Evolutionary conservation across 768 basidiomycete species (phyloP), one percentile per base, ranked within the genome.

Genomic region (Mycena floridula): DNA sequence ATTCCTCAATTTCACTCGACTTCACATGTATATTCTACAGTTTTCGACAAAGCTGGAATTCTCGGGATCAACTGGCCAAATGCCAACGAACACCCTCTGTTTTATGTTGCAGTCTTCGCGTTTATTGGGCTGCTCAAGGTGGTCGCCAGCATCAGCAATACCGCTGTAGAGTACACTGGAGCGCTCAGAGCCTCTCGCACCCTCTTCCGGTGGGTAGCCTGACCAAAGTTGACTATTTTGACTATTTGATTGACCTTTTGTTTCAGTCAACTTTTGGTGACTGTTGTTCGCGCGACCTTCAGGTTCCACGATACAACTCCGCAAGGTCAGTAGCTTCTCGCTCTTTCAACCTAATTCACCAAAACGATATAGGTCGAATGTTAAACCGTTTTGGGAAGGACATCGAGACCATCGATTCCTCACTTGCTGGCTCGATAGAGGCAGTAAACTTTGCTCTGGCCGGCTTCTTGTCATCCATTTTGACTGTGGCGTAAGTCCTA

Each of bases 331-430:
- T 46, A 42, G 13, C n/a, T 4, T n/a, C 22, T 8, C 7, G 4
- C 3, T 9, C 12, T 21, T 36, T 23, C 13, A 22, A 25, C 5
- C 32, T 27, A 22, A 13, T 25, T 39, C 3, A 49, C 24, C n/a
- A 37, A 22, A 43, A 11, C 25, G 47, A 39, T 25, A 8, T 56
- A 79, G 87, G 89, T 28, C 83, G 88, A 3, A 83, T 93, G 74
- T 70, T 93, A 52, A 93, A 92, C 61, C 77, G 90, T 5, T 92
- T 93, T 56, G 84, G 80, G 54, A 85, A 82, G 68, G 90, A 95
- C 55, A 74, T 94, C 26, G 90, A 92, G 61, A 91, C 87, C 0
- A 85, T 95, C 16, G 93, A 95, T 57, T 72, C 73, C 0, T 82
- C 80, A 3, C 65, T 90, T 25, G 79, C 83, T 0, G 60, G 73